Percentiles rank a stretch among this genome's conserved stretches.
Conservation (phyloP, 2,329 filamentous ascomycete species). For the Penicillium sp. region DNA sequence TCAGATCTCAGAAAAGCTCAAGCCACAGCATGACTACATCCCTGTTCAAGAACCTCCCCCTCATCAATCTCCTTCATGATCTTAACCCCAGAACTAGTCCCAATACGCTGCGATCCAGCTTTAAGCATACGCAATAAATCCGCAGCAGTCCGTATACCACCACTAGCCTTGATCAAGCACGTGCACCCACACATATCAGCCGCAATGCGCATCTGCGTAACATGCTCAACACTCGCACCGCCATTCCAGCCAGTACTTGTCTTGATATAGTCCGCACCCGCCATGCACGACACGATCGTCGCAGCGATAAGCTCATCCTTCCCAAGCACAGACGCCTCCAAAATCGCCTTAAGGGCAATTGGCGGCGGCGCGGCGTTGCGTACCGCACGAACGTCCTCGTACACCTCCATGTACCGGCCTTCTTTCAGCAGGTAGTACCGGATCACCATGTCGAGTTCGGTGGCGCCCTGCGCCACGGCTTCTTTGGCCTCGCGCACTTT, state of each 20-base stretch:
- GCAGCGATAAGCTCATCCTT: slow-evolving; percentile 53
- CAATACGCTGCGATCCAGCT: slow-evolving; percentile 56
- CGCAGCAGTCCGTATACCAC: slow-evolving; percentile 52
- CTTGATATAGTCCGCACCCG: slow-evolving; percentile 59
- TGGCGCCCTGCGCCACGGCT: slow-evolving; percentile 51
- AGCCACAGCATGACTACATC: slow-evolving; percentile 14
- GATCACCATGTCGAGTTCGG: slow-evolving; percentile 59
- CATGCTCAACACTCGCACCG: slow-evolving; percentile 53
- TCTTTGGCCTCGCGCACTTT: slow-evolving; percentile 53
- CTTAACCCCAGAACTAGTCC: slow-evolving; percentile 55
- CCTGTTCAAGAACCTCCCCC: slow-evolving; percentile 20
- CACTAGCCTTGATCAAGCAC: slow-evolving; percentile 58
- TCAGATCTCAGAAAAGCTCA: neutral
- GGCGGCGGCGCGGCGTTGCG: slow-evolving; percentile 47
- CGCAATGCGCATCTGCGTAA: slow-evolving; percentile 54
- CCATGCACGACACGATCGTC: slow-evolving; percentile 51
- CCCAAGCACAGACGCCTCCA: slow-evolving; percentile 56
- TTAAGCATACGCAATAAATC: slow-evolving; percentile 55
- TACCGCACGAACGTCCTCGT: slow-evolving; percentile 53
- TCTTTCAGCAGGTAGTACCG: slow-evolving; percentile 51
- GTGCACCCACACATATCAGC: slow-evolving; percentile 44
- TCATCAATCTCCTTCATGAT: slow-evolving; percentile 50
- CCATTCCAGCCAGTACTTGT: slow-evolving; percentile 61
- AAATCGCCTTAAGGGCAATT: slow-evolving; percentile 54
- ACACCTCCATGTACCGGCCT: slow-evolving; percentile 50